Percentiles rank a stretch among this genome's conserved stretches.
Conservation (phyloP, 192 early-diverging fungal species). For the Coemansia sp. region DNA sequence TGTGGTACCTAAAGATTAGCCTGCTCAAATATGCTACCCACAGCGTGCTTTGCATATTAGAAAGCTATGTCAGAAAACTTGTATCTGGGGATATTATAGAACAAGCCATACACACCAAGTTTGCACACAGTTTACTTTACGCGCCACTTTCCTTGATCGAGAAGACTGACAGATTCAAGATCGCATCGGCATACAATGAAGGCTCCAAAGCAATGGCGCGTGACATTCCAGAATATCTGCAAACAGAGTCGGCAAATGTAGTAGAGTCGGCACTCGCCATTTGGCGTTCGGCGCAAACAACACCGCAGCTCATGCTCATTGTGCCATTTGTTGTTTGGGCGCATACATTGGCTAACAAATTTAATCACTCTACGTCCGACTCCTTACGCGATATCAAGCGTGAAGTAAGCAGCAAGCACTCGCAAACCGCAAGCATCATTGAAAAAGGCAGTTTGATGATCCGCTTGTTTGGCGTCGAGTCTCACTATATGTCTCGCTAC, state of each 20-base stretch:
- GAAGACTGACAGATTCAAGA: constrained; percentile 6
- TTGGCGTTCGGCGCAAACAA: neutral
- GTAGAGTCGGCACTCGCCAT: neutral
- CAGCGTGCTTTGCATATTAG: neutral
- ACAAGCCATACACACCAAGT: neutral
- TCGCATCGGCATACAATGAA: neutral
- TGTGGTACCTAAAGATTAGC: neutral
- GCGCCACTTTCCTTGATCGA: constrained; percentile 7
- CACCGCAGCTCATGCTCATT: constrained; percentile 22
- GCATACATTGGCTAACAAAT: neutral
- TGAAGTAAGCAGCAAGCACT: neutral
- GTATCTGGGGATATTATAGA: neutral
- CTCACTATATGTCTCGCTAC: constrained; percentile 61
- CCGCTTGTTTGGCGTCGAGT: constrained; percentile 63
- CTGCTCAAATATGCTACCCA: neutral
- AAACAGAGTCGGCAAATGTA: neutral
- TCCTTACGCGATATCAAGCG: neutral
- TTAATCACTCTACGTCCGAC: neutral
- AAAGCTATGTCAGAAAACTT: neutral
- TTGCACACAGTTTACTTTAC: neutral
- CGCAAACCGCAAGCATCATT: constrained; percentile 15
- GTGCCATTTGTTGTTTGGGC: constrained; percentile 19
- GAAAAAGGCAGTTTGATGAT: constrained; percentile 69
- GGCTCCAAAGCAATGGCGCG: neutral
- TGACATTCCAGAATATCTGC: neutral